Evolutionary conservation across 768 basidiomycete genomes (phyloP), one percentile per base, ranked within the genome.

Genomic region (Lactifluus pinguis): DNA sequence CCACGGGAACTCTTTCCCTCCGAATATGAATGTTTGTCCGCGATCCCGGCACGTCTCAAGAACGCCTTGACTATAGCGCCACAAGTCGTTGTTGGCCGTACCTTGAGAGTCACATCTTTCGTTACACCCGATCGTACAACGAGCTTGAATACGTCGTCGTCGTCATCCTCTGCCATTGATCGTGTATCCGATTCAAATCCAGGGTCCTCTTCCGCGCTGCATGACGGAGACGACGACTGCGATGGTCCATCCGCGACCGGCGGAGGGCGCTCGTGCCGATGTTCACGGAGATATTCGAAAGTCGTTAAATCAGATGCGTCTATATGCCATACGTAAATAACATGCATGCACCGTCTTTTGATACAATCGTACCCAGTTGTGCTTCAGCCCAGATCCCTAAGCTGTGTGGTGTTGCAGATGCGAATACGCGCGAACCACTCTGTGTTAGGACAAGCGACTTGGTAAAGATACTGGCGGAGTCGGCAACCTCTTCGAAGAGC

Each of bases 61-160:
- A 86, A 92, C 0, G 85, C 87, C 66, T 80, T 81, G 53, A 92
- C 80, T 57, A 92, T 87, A 0, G 85, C 82, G 14, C 83, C 84
- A 58, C 89, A 90, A 57, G 80, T 89, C 19, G 89, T 89, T 19
- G 85, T 86, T 7, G 82, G 79, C 7, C 87, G 84, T 6, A 91
- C 89, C 2, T 78, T 85, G 36, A 92, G 75, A 1, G 78, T 76
- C 50, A 91, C 77, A 42, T 81, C 79, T 59, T 80, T 83, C 17
- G 74, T 71, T 38, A 73, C 74, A 11, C 76, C 78, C 2, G 87
- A 87, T 17, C 86, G 86, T 10, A 92, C 69, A 42, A 80, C 75
- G 30, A 92, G 76, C 63, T 83, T 87, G 73, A 91, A 80, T 59
- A 83, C 80, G 34, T 69, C 70, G 15, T 68, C 68, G 10, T 69